Base-by-base conservation (phyloP, 805 yeast genomes). In the Nakazawaea ambrosiae region DNA sequence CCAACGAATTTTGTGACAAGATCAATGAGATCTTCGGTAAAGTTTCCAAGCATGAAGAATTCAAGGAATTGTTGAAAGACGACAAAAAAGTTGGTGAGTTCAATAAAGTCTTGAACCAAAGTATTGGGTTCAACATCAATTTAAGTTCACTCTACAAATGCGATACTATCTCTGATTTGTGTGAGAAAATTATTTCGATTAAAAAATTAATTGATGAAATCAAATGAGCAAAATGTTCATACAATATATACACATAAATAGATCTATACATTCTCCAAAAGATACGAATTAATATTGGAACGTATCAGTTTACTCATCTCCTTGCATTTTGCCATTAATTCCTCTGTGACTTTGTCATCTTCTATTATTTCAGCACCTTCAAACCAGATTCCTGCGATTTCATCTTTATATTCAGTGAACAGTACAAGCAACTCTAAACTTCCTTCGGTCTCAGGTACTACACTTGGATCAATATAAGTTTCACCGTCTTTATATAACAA, bases 361-460 rank as follows among this genome's bases (percentile, higher is more conserved):
- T 48, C 49, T 1, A 49, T 41, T 28, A 44, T 46, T 15, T 45
- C 49, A 12, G 55, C 54, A 7, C 63, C 56, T 34, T 69, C 73
- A 37, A 67, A 57, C 77, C 82, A 70, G 30, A 81, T 51, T 4
- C 86, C 82, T 16, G 78, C 73, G 19, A 82, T 65, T 45, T 75
- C 79, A 44, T 69, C 67, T 45, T 72, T 72, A 51, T 74, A 68
- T 43, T 72, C 71, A 54, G 73, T 66, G 43, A 70, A 75, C 41
- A 79, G 65, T 15, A 72, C 63, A 35, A 75, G 60, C 10, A 63
- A 59, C 32, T 64, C 70, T 14, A 59, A 46, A 9, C 57, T 50
- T 10, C 39, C 27, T 18, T 30, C 4, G 50, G 31, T n/a, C 50
- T 19, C 41, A 4, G 33, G 36, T 4, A 41, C 34, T 25, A 15